Base-by-base conservation (phyloP, 495 filamentous ascomycete genomes). In the Podospora comata region DNA sequence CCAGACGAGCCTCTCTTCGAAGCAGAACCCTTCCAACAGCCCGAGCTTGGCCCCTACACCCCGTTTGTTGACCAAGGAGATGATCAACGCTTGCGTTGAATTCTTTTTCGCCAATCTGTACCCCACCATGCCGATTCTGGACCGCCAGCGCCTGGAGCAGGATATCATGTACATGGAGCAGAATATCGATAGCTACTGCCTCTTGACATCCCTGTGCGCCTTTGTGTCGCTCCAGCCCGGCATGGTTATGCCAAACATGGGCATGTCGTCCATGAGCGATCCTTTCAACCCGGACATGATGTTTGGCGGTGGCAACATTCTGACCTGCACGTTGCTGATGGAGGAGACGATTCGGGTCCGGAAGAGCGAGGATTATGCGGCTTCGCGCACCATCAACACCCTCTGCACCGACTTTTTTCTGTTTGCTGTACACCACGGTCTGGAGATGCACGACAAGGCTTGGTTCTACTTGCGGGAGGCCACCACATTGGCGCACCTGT, bases 91-190 rank as follows among this genome's bases (percentile, higher is more conserved):
- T 20, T 93, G 91, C 82, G 83, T 91, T 68, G 91, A 95, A 18
- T 92, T 91, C 71, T 96, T 90, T 82, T 96, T 96, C 79, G 82
- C 86, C 67, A 86, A 93, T 74, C 84, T 97, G 75, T 95, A 96
- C 71, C 87, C 91, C 5, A 91, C 89, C 20, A 91, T 93, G 83
- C 93, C 93, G 0, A 89, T 96, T 54, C 82, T 96, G 28, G 85
- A 92, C 55, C 87, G 86, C 32, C 85, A 88, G 48, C 83, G 85
- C 61, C 77, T 95, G 9, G 88, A 89, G 65, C 82, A 88, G 71
- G 85, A 90, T 76, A 83, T 81, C 69, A 77, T 86, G 78, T 85
- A 83, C 76, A 86, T 86, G 79, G 89, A 86, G 74, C 87, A 80
- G 56, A 88, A 86, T n/a, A 77, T 87, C 23, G 90, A 91, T 67